These are phyloP conservation scores for Calonectria fujianensis DNA, from an alignment of 2,329 filamentous ascomycete genomes.

Conservation along the genomic window DNA sequence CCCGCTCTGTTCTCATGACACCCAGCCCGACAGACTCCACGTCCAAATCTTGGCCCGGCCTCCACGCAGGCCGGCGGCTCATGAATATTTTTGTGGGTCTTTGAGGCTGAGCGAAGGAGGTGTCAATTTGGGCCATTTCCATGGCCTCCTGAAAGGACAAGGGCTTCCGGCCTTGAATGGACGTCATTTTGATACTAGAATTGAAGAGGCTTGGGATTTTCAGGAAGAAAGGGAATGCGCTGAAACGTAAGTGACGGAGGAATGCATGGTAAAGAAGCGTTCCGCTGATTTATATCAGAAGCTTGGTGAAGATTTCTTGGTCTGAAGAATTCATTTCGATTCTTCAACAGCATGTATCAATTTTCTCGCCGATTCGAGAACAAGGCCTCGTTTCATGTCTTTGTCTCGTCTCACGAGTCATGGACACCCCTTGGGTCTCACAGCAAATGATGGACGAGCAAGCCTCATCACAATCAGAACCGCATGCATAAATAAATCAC, in stretches of 20 bases:
- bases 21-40: constrained; percentile 51
- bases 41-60: constrained; percentile 57
- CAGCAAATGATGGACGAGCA: background rate
- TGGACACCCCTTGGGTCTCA: background rate
- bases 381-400: background rate
- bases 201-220: background rate
- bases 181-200: background rate
- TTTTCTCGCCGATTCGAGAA: background rate
- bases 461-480: background rate
- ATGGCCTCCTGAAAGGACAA: constrained; percentile 57
- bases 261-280: fast-evolving
- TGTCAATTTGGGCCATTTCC: constrained; percentile 53
- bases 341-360: background rate
- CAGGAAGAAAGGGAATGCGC: too few species aligned
- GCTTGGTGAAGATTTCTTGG: background rate
- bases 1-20: constrained; percentile 44
- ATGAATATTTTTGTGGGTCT: constrained; percentile 52
- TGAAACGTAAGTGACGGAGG: background rate
- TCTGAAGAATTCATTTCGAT: background rate
- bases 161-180: constrained; percentile 46
- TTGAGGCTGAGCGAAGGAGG: constrained; percentile 23
- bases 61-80: constrained; percentile 60
- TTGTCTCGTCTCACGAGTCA: background rate
- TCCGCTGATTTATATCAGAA: background rate
- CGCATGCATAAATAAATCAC: background rate